These are phyloP conservation scores for Sistotremastrum suecicum DNA, from an alignment of 768 basidiomycete genomes.

Conservation along the genomic window DNA sequence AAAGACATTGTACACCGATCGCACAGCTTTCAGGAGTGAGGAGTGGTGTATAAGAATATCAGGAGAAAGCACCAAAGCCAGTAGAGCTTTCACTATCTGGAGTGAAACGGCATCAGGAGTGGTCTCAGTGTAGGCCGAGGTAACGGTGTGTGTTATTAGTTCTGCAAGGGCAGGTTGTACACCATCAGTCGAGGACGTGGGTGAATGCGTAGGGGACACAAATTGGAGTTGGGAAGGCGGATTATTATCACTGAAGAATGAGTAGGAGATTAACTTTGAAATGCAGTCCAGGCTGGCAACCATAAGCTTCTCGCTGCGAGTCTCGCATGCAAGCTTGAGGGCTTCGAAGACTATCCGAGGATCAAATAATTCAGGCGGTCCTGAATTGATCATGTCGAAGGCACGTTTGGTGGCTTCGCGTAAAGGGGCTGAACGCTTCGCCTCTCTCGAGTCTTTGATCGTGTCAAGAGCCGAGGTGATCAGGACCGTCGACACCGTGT, in stretches of 20 bases:
- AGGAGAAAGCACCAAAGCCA: constrained; percentile 77
- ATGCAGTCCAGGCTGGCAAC: constrained; percentile 96
- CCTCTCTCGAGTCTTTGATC: constrained; percentile 79
- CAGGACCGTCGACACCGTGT: constrained; percentile 64
- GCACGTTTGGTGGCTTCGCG: constrained; percentile 75
- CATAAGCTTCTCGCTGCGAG: constrained; percentile 83
- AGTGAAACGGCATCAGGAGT: constrained; percentile 86
- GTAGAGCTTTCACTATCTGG: constrained; percentile 91
- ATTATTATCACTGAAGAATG: constrained; percentile 76
- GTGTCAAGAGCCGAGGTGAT: constrained; percentile 77
- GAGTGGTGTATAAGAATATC: constrained; percentile 89
- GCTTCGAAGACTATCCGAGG: constrained; percentile 92
- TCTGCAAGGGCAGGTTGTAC: constrained; percentile 75
- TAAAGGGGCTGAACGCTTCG: constrained; percentile 66
- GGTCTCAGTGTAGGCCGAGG: constrained; percentile 76
- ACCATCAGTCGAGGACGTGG: constrained; percentile 35
- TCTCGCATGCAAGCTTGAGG: constrained; percentile 93
- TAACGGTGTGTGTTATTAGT: constrained; percentile 88
- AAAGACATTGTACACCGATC: constrained; percentile 98
- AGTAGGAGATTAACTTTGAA: constrained; percentile 93
- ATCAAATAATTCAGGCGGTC: constrained; percentile 46
- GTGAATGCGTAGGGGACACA: constrained; percentile 70
- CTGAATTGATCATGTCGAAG: constrained; percentile 64
- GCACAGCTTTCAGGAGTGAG: constrained; percentile 85
- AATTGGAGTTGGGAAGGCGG: constrained; percentile 24